Conservation (phyloP, 2,329 filamentous ascomycete genomes). For the Fusarium nelsonii region DNA sequence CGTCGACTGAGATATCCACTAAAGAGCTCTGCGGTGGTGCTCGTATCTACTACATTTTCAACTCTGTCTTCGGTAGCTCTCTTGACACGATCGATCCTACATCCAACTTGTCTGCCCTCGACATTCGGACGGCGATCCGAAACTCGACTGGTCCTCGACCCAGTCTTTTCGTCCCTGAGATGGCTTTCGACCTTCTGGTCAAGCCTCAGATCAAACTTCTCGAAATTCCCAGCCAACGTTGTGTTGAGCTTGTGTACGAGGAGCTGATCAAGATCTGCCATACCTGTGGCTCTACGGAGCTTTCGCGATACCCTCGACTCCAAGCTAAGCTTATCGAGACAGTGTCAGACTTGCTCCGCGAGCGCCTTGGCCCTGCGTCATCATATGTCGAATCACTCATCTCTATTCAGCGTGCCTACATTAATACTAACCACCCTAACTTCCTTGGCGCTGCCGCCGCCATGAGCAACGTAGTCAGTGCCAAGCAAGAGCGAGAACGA, state of each 20-base stretch:
- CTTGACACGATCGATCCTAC: conserved; percentile 97
- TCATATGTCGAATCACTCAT: conserved; percentile 96
- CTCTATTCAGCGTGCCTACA: conserved; percentile 96
- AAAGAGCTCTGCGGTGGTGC: conserved; percentile 97
- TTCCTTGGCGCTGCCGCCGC: conserved; percentile 96
- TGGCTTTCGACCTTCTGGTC: conserved; percentile 96
- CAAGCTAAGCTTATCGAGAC: conserved; percentile 98
- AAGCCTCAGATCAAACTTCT: conserved; percentile 99
- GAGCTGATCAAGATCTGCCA: conserved; percentile 99
- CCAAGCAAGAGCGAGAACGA: conserved; percentile 93
- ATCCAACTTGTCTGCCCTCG: conserved; percentile 90
- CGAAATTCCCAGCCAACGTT: conserved; percentile 93
- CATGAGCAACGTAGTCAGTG: conserved; percentile 96
- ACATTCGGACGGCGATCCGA: conserved; percentile 96
- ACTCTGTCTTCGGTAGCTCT: conserved; percentile 97
- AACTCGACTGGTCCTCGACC: conserved; percentile 97
- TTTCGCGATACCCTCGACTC: conserved; percentile 89
- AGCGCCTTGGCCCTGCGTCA: conserved; percentile 89
- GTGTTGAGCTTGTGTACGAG: conserved; percentile 97
- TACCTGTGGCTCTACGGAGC: conserved; percentile 94
- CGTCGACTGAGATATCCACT: conserved; percentile 97
- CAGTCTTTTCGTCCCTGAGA: conserved; percentile 95
- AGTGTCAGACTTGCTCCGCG: conserved; percentile 92
- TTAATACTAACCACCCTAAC: conserved; percentile 99
- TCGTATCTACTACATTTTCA: conserved; percentile 98